Evolutionary conservation across 2,329 filamentous ascomycete genomes (phyloP).

Genomic region (Cladobotryum mycophilum): DNA sequence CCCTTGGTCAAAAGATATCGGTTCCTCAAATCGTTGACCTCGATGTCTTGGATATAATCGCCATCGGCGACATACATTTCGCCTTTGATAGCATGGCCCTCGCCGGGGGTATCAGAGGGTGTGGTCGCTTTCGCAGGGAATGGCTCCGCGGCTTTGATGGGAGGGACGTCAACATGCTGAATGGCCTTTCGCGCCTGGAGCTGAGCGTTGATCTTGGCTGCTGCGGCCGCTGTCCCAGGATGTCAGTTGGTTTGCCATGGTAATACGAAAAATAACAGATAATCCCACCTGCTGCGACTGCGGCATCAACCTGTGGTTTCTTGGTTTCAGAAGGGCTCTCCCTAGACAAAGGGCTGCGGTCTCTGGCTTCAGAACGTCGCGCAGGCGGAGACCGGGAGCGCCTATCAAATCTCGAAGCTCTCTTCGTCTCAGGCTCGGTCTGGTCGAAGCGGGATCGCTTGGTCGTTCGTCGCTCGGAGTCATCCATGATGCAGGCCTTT

Average conservation of each 20-base stretch:
- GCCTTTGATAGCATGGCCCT: conserved; percentile 60
- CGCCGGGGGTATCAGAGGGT: conserved; percentile 24
- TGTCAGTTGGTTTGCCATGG: conserved; percentile 8
- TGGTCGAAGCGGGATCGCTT: conserved; percentile 96
- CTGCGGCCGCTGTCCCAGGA: conserved; percentile 64
- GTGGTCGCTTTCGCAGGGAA: conserved; percentile 34
- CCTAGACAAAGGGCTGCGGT: conserved; percentile 68
- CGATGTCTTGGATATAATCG: conserved; percentile 97
- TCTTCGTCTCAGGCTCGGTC: conserved; percentile 72
- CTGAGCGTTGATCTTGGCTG: conserved; percentile 78
- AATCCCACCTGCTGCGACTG: conserved; percentile 66
- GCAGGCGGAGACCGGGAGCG: conserved; percentile 77
- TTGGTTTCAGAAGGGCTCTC: conserved; percentile 36
- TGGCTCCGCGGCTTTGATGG: conserved; percentile 55
- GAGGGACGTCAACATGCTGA: conserved; percentile 83
- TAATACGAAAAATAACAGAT: background rate
- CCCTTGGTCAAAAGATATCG: conserved; percentile 96
- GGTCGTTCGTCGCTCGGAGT: conserved; percentile 62
- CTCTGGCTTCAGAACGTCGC: conserved; percentile 64
- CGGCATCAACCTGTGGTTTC: conserved; percentile 57
- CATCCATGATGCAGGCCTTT: conserved; percentile 52
- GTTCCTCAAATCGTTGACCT: conserved; percentile 96
- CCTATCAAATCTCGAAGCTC: conserved; percentile 78
- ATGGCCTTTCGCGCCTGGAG: conserved; percentile 82
- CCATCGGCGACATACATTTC: conserved; percentile 94